These are phyloP conservation scores for Lanmaoa pseudosensibilis DNA, from an alignment of 768 basidiomycete genomes.

Conservation along the genomic window DNA sequence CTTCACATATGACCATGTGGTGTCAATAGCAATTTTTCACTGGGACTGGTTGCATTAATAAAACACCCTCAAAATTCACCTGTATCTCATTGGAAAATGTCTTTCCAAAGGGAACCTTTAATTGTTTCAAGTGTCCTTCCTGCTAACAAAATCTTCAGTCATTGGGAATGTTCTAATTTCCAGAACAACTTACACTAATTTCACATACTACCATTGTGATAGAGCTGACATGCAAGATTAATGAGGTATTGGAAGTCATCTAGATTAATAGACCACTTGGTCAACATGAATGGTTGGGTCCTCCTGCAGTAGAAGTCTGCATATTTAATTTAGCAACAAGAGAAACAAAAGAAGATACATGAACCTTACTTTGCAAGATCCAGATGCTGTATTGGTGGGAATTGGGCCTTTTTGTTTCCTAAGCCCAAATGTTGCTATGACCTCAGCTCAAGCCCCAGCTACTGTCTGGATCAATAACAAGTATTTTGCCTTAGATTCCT, in stretches of 20 bases:
- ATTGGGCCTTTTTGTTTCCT: neutral
- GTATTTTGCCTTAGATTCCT: neutral
- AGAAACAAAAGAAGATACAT: too few relatives aligned
- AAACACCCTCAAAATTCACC: neutral
- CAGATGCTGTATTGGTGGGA: neutral
- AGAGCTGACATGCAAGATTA: neutral
- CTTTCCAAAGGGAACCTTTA: neutral
- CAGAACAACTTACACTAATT: neutral
- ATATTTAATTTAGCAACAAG: neutral
- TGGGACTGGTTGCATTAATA: neutral
- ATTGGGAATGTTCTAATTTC: neutral
- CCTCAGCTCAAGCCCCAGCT: neutral
- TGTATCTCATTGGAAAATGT: neutral
- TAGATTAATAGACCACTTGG: neutral
- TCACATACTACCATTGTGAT: neutral
- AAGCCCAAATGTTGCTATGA: neutral
- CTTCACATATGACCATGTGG: neutral
- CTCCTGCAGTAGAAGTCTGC: neutral
- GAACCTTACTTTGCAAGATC: neutral
- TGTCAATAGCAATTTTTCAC: neutral
- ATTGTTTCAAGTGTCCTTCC: neutral
- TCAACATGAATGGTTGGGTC: neutral
- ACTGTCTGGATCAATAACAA: neutral
- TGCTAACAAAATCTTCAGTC: neutral
- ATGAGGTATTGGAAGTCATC: too few relatives aligned